Conservation (phyloP, 805 yeast species). For the Metschnikowia colocasiae region DNA sequence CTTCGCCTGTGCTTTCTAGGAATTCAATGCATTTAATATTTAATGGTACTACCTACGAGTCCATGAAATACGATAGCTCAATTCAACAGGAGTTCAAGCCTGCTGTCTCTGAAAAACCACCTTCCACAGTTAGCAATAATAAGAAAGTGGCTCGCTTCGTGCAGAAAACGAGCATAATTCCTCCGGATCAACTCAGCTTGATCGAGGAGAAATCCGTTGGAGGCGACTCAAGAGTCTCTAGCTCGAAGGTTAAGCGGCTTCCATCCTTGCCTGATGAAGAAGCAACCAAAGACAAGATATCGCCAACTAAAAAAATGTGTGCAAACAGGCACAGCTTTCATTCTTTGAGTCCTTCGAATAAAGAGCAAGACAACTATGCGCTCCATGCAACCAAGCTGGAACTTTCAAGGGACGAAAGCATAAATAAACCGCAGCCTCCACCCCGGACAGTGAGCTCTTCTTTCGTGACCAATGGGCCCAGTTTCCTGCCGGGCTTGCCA, state of each 20-base stretch:
- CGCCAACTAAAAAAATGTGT: neutral
- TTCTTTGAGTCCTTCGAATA: neutral
- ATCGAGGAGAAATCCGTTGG: constrained; percentile 37
- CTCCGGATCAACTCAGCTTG: constrained; percentile 38
- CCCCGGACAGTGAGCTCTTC: constrained; percentile 1
- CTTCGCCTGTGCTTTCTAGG: constrained; percentile 1
- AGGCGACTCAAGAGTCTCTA: constrained; percentile 30
- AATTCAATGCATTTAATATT: constrained; percentile 23
- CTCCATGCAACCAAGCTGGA: neutral
- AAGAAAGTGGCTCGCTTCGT: constrained; percentile 26
- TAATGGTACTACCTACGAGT: constrained; percentile 37
- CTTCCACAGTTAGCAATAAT: constrained; percentile 25
- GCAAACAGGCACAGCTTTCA: neutral
- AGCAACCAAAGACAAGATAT: neutral
- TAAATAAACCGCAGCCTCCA: neutral
- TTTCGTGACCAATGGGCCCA: neutral
- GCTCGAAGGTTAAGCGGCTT: constrained; percentile 20
- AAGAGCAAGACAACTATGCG: neutral
- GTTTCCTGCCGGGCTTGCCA: neutral
- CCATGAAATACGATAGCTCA: constrained; percentile 16
- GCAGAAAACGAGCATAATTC: constrained; percentile 18
- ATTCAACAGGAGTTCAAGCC: neutral
- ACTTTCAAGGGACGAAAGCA: neutral
- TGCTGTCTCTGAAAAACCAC: constrained; percentile 20
- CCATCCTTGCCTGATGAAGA: constrained; percentile 3